phyloP scores from a whole-genome alignment of 1,284 basidiomycete genomes.

The Melanopsichium pennsylvanicum region DNA sequence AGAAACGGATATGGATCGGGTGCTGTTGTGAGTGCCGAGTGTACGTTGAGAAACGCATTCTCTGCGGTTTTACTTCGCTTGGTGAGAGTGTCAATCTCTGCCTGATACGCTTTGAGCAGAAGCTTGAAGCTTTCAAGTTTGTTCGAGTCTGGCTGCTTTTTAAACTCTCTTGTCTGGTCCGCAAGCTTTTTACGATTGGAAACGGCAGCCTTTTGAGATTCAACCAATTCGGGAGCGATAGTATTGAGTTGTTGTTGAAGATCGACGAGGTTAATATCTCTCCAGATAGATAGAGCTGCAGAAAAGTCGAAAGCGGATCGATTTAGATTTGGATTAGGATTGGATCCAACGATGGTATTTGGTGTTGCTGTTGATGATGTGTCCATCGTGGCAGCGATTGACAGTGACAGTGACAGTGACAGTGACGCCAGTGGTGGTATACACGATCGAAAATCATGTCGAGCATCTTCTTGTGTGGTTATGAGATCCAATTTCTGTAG shows the following conservation, averaged over 20 bases:
- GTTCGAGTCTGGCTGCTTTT: conserved; percentile 47
- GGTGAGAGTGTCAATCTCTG: conserved; percentile 93
- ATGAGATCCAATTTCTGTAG: too few relatives aligned
- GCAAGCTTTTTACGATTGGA: conserved; percentile 57
- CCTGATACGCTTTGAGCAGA: conserved; percentile 74
- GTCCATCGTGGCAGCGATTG: conserved; percentile 5
- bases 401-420: background rate
- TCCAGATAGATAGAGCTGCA: conserved; percentile 51
- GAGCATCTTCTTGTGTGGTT: too few relatives aligned
- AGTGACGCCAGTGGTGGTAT: too few relatives aligned
- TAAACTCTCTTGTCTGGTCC: conserved; percentile 62
- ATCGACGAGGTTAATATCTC: conserved; percentile 39
- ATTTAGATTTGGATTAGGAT: conserved; percentile 22
- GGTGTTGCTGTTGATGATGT: conserved; percentile 7
- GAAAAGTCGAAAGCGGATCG: conserved; percentile 45
- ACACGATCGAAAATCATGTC: too few relatives aligned
- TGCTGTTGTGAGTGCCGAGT: conserved; percentile 76
- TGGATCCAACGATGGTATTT: conserved; percentile 21
- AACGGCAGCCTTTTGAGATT: conserved; percentile 53
- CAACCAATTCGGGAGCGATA: conserved; percentile 34
- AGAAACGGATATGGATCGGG: conserved; percentile 95
- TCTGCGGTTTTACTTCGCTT: conserved; percentile 89
- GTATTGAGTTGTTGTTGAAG: conserved; percentile 42
- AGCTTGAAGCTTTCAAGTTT: conserved; percentile 59
- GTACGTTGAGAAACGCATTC: conserved; percentile 86